Conservation (phyloP, 768 basidiomycete genomes). For the Rhodosporidiobolus sp. region DNA sequence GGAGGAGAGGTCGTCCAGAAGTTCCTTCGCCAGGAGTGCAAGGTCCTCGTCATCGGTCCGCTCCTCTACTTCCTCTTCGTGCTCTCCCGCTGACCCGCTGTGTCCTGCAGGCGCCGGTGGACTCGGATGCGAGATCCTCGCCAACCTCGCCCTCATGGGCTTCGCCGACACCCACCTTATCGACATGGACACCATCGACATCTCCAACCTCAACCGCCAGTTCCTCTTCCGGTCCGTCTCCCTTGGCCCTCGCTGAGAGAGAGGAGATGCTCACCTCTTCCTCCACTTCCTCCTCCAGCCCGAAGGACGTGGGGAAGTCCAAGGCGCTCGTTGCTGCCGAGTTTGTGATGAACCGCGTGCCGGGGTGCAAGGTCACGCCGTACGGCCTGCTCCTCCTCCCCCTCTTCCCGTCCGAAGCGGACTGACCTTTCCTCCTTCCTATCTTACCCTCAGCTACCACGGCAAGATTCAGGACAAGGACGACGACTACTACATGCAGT, state of each 20-base stretch:
- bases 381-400: slow-evolving; percentile 51
- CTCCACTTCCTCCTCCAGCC: slow-evolving; percentile 52
- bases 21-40: slow-evolving; percentile 76
- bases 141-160: slow-evolving; percentile 90
- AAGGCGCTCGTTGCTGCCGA: slow-evolving; percentile 93
- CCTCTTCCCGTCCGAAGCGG: not conserved
- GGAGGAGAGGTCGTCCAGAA: slow-evolving; percentile 15
- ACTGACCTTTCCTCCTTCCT: not conserved
- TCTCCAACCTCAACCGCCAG: slow-evolving; percentile 96
- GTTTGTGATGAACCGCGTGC: slow-evolving; percentile 93
- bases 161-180: slow-evolving; percentile 99
- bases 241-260: not conserved
- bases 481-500: slow-evolving; percentile 91
- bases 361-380: slow-evolving; percentile 95
- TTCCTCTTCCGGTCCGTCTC: slow-evolving; percentile 86
- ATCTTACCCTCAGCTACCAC: slow-evolving; percentile 68
- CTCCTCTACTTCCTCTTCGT: not conserved
- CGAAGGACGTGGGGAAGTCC: slow-evolving; percentile 84
- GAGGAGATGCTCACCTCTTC: not conserved
- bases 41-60: slow-evolving; percentile 83
- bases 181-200: slow-evolving; percentile 99
- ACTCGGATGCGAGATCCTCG: slow-evolving; percentile 91
- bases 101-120: slow-evolving; percentile 70
- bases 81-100: not conserved
- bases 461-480: slow-evolving; percentile 98